Conservation (phyloP, 257 asterid species). For the Cruciata laevipes region DNA sequence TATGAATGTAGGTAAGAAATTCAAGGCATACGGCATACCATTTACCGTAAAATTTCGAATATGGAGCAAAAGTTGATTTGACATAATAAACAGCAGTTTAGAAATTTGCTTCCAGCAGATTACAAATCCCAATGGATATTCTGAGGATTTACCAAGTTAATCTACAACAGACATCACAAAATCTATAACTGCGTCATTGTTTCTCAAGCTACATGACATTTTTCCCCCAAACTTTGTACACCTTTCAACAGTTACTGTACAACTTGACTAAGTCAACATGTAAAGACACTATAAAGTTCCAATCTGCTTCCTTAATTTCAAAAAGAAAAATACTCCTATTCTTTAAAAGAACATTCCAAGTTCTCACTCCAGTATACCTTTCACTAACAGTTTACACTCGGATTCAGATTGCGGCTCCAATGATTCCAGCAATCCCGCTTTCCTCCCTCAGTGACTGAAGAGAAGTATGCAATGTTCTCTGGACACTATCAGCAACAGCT, state of each 20-base stretch:
- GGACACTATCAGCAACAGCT: conserved; percentile 80
- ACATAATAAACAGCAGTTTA: neutral
- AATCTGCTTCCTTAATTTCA: neutral
- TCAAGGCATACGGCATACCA: neutral
- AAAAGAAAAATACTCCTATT: neutral
- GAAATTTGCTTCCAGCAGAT: neutral
- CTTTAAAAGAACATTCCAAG: neutral
- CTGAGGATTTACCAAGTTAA: neutral
- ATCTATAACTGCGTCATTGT: neutral
- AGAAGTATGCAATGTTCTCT: conserved; percentile 64
- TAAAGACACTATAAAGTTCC: neutral
- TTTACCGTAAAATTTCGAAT: too few relatives aligned
- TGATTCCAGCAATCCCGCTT: conserved; percentile 28
- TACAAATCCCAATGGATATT: conserved; percentile 11
- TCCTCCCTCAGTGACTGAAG: conserved; percentile 91
- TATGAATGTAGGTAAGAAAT: neutral
- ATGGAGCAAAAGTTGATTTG: neutral
- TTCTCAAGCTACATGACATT: neutral
- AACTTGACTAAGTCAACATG: conserved; percentile 13
- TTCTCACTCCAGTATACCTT: neutral
- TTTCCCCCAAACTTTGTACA: conserved; percentile 12
- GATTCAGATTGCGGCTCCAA: conserved; percentile 16
- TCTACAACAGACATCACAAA: neutral
- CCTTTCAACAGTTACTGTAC: conserved; percentile 25
- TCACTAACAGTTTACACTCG: neutral